Base-by-base conservation (phyloP, 192 early-diverging fungal genomes). In the Podila clonocystis region DNA sequence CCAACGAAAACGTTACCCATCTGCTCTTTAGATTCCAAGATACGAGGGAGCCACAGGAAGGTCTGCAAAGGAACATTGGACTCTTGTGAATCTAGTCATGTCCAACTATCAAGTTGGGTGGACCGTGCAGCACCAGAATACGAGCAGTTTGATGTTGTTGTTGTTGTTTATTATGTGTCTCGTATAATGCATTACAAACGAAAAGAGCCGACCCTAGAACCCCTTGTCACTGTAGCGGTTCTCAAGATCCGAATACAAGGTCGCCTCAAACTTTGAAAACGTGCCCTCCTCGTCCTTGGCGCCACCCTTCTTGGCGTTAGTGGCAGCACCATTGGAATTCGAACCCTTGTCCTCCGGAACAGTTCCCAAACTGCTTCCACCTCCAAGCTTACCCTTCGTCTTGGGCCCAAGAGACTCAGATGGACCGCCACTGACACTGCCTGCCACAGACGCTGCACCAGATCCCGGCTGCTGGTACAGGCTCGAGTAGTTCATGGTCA, bases 191-290 rank as follows among this genome's bases (percentile, higher is more conserved):
- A 30, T 11, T 58, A 26, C 52, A 58, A 36, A 12, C n/a, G 30
- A 30, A 50, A 11, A n/a, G 9, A 34, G 9, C 4, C 5, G 29
- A 45, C 12, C 9, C 11, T 33, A 33, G 19, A 41, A 26, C 17
- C 12, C 22, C 29, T 67, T 31, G 11, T 30, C 65, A 13, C 67
- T 64, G n/a, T 67, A 78, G 2, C 75, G 74, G 48, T 65, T 64
- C 63, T 76, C 74, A 9, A 76, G 68, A 60, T 76, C 74, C 22
- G 74, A 76, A 50, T 76, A 76, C n/a, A 76, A 31, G 5, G 74
- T 76, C 30, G 74, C 74, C 34, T 76, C 74, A 59, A 76, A 76
- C 31, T 45, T 67, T 1, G 73, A 63, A 19, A 74, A 74, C 20
- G 72, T 33, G 7, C n/a, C 50, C 50, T 55, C 55, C 31, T 67